Base-by-base conservation (phyloP, 495 filamentous ascomycete species). In the Aspergillus funiculosus region DNA sequence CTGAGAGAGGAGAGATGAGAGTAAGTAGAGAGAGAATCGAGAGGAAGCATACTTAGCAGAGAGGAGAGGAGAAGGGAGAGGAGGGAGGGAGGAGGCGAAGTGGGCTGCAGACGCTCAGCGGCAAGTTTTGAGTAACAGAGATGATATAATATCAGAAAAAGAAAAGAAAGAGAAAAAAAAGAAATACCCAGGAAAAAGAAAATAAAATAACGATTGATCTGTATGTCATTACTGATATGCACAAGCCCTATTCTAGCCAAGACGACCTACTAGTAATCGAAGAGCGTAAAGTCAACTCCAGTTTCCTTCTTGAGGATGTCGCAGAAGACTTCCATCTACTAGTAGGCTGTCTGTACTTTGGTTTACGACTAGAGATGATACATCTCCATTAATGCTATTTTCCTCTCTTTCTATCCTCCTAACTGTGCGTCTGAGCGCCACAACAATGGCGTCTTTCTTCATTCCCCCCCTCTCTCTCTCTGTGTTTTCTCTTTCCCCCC, bases 301-400 rank as follows among this genome's bases (percentile, higher is more conserved):
- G 43, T 46, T 60, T 57, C 49, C 58, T 41, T 21, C 40, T 57
- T 48, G 37, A 51, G 54, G 31, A 19, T 24, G 50, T 48, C 52
- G 56, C 51, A 54, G 54, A 61, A 56, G 54, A n/a, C n/a, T n/a
- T n/a, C n/a, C n/a, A n/a, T n/a, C n/a, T 46, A 45, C 65, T 56
- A 60, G 45, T 53, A 46, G 48, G 48, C 41, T 41, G 32, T 35
- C 28, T 43, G 25, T 15, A 47, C 34, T 32, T 51, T 43, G 27
- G 39, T 17, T 38, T n/a, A n/a, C n/a, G 24, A 21, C 21, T 8
- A 37, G 9, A 28, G 26, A 28, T 66, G 61, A 63, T 61, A 60
- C 56, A 68, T 68, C 53, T 55, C 46, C 25, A 46, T 19, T 58
- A 22, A 62, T 36, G n/a, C 36, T 32, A 32, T 28, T 43, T 32